Evolutionary conservation across 73 alveolate species (phyloP).

Genomic region (Vitrella brassicaformis): DNA sequence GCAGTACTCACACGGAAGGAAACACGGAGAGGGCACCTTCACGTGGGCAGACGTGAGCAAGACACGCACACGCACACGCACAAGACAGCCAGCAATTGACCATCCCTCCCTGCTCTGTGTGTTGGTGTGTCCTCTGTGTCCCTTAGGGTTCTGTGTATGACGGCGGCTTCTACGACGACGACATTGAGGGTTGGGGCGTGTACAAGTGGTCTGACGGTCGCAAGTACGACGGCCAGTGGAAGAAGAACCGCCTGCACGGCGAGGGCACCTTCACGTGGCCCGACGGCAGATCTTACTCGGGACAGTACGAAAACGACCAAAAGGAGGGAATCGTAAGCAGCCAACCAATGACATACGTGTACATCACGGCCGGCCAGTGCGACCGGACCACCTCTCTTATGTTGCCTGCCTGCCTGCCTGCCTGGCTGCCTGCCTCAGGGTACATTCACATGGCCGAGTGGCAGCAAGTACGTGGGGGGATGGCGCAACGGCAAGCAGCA

Average conservation of each 20-base stretch:
- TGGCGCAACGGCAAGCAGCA: background rate
- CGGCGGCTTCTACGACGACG: constrained; percentile 46
- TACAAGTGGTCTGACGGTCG: constrained; percentile 57
- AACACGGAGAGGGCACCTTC: constrained; percentile 50
- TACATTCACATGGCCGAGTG: background rate
- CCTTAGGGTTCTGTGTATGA: constrained; percentile 31
- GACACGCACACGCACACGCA: too few species aligned
- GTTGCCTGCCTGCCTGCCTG: too few species aligned
- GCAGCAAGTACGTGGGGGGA: background rate
- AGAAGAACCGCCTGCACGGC: constrained; percentile 15
- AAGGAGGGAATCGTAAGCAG: too few species aligned
- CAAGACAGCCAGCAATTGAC: too few species aligned
- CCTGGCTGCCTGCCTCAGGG: too few species aligned
- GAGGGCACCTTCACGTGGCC: constrained; percentile 20
- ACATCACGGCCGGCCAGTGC: too few species aligned
- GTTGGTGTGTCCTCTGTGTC: too few species aligned
- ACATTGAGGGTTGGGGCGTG: constrained; percentile 52
- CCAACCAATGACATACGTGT: too few species aligned
- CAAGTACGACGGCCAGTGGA: constrained; percentile 38
- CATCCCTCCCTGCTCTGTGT: too few species aligned
- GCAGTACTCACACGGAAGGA: constrained; percentile 37
- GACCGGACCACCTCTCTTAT: too few species aligned
- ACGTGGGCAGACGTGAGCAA: constrained; percentile 52
- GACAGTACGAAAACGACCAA: background rate
- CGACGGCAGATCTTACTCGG: constrained; percentile 19